phyloP scores from a whole-genome alignment of 305 asterid species.

The Fraxinus floribunda region DNA sequence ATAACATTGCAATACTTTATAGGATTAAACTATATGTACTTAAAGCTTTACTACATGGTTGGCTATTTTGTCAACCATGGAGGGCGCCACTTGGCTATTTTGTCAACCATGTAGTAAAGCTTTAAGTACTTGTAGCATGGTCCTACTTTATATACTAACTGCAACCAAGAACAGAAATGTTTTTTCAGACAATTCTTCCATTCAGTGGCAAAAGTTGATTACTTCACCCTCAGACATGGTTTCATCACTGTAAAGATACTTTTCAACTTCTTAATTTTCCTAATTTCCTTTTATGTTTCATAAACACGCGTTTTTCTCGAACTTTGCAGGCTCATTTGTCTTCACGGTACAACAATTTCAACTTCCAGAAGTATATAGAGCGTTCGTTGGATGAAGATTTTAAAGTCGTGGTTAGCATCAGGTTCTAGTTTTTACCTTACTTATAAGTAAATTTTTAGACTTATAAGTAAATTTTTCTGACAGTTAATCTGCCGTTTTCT shows the following conservation, averaged over 20 bases:
- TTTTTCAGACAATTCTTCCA: slow-evolving; percentile 38
- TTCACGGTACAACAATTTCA: not conserved
- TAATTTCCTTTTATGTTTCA: not conserved
- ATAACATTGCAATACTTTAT: not conserved
- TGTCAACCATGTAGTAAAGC: too few species aligned
- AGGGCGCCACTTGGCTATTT: too few species aligned
- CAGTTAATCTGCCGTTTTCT: not conserved
- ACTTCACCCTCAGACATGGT: slow-evolving; percentile 57
- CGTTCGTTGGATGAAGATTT: slow-evolving; percentile 32
- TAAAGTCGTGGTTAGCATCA: slow-evolving; percentile 28
- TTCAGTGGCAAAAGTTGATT: slow-evolving; percentile 58
- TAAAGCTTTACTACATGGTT: too few species aligned
- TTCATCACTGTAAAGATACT: slow-evolving; percentile 38
- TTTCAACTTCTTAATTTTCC: not conserved
- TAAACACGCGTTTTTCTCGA: not conserved
- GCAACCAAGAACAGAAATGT: slow-evolving; percentile 27
- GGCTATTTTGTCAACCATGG: too few species aligned
- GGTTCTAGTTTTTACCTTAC: slow-evolving; percentile 9
- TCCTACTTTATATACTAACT: too few species aligned
- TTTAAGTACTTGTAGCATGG: too few species aligned
- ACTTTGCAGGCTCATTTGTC: slow-evolving; percentile 30
- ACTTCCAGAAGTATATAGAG: slow-evolving; percentile 33
- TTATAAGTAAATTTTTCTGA: not conserved
- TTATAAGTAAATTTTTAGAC: not conserved
- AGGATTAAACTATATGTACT: too few species aligned